Percentiles rank a stretch among this genome's conserved stretches.
These are phyloP conservation scores for Sextonia rubra DNA, from an alignment of 164 flowering plant species.

Conservation along the genomic window DNA sequence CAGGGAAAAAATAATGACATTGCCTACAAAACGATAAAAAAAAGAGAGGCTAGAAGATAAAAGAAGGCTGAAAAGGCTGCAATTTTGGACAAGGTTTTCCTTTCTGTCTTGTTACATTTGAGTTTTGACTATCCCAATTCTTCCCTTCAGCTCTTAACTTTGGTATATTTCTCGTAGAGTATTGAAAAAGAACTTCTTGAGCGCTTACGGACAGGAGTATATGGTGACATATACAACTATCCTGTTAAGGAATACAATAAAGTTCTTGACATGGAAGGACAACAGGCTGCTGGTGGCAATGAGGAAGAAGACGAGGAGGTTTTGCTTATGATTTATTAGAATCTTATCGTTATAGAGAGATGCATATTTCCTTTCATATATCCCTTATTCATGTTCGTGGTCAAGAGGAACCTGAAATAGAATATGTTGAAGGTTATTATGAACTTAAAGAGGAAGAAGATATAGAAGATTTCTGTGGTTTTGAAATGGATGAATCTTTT, in stretches of 20 bases:
- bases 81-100: conserved; percentile 61
- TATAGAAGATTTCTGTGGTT: conserved; percentile 78
- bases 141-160: neutral
- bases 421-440: conserved; percentile 82
- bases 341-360: neutral
- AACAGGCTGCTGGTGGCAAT: conserved; percentile 15
- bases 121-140: neutral
- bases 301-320: conserved; percentile 47
- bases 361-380: no score
- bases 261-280: conserved; percentile 42
- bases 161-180: conserved; percentile 37
- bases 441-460: conserved; percentile 87
- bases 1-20: conserved; percentile 88
- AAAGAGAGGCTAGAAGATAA: conserved; percentile 77
- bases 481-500: conserved; percentile 25
- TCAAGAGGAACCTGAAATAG: conserved; percentile 56
- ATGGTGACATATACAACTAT: conserved; percentile 69
- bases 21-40: conserved; percentile 65
- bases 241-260: conserved; percentile 38
- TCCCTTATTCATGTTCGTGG: neutral
- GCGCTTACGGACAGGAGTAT: conserved; percentile 65
- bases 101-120: neutral
- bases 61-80: conserved; percentile 87
- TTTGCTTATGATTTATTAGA: conserved; percentile 6
- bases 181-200: conserved; percentile 83